Evolutionary conservation across 345 rosid species (phyloP), one percentile per base, ranked within the genome.

Genomic region (Salix udensis): DNA sequence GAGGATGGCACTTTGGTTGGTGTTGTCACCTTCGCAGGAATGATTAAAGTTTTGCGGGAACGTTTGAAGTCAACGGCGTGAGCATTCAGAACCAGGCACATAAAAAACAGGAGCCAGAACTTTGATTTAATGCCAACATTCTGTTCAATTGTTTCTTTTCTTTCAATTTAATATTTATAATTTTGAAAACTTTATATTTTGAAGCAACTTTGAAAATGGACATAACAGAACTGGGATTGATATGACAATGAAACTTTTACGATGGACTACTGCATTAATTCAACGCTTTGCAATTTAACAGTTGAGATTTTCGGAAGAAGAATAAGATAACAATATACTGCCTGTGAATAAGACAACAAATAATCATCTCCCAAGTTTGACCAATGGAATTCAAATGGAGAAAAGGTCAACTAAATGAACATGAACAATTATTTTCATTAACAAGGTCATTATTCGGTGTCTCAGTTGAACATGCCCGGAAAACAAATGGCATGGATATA

Each of bases 41-140:
- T 90, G 82, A 21, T 88, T 70, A 75, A 84, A 70, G 88, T 88
- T 70, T 85, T 90, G 78, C 84, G 81, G 67, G 87, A 86, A 53
- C 86, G 80, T 52, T 55, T 86, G 83, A 76, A 80, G 58, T 55
- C 82, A 30, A 74, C 70, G 68, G 15, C 37, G 53, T 73, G 65
- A 48, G 65, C 34, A 6, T 73, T 21, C 1, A 28, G 55, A 60
- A 21, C 9, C 46, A n/a, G 7, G 11, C 24, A 19, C 10, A 12
- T 28, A 1, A 24, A 18, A 9, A 16, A 10, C 36, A 26, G 40
- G 28, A 24, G 67, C 8, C 42, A 50, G 2, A 55, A 55, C 24
- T 11, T n/a, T 42, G 14, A 42, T 42, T 42, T 11, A 10, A 42
- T 11, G 46, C 46, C 46, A 42, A 11, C 46, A 42, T 42, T 42